Conservation (phyloP, 2,329 filamentous ascomycete species). For the Ophiostoma sp. region DNA sequence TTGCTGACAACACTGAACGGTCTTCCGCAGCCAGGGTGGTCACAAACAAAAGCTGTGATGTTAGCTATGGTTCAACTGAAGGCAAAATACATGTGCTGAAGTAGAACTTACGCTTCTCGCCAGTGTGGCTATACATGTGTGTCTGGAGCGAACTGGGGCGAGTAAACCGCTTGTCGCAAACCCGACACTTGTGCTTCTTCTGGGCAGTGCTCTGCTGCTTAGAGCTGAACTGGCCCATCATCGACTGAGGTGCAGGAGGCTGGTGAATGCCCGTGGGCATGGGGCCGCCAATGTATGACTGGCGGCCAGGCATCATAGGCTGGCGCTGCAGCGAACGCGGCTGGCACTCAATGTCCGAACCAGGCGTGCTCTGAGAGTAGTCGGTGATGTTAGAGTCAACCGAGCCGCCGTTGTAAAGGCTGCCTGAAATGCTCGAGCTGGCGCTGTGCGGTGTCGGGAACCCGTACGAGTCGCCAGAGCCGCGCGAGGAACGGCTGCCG, state of each 20-base stretch:
- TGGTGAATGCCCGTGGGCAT: slow-evolving; percentile 58
- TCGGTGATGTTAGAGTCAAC: slow-evolving; percentile 21
- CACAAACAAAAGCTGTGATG: slow-evolving; percentile 75
- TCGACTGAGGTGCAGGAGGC: slow-evolving; percentile 80
- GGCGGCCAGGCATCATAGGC: slow-evolving; percentile 10
- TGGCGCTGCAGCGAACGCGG: slow-evolving; percentile 18
- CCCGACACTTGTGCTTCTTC: slow-evolving; percentile 99
- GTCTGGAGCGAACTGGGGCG: slow-evolving; percentile 90
- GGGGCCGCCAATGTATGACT: slow-evolving; percentile 40
- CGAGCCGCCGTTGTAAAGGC: slow-evolving; percentile 66
- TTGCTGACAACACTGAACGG: slow-evolving; percentile 98
- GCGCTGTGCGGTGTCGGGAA: slow-evolving; percentile 81
- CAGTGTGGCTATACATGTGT: slow-evolving; percentile 97
- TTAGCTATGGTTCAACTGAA: neutral
- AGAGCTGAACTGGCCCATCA: slow-evolving; percentile 98
- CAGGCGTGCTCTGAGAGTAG: slow-evolving; percentile 58
- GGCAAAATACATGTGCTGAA: neutral
- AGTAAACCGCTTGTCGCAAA: slow-evolving; percentile 96
- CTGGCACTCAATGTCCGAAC: slow-evolving; percentile 70
- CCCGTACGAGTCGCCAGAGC: slow-evolving; percentile 80
- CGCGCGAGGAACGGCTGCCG: slow-evolving; percentile 45
- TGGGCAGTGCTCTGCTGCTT: slow-evolving; percentile 93
- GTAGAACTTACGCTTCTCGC: slow-evolving; percentile 81
- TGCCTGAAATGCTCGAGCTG: slow-evolving; percentile 83
- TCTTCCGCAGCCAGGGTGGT: slow-evolving; percentile 89